Evolutionary conservation across 129 eudicot genomes (phyloP), one percentile per base, ranked within the genome.

Genomic region (carrot (Daucus carota)): DNA sequence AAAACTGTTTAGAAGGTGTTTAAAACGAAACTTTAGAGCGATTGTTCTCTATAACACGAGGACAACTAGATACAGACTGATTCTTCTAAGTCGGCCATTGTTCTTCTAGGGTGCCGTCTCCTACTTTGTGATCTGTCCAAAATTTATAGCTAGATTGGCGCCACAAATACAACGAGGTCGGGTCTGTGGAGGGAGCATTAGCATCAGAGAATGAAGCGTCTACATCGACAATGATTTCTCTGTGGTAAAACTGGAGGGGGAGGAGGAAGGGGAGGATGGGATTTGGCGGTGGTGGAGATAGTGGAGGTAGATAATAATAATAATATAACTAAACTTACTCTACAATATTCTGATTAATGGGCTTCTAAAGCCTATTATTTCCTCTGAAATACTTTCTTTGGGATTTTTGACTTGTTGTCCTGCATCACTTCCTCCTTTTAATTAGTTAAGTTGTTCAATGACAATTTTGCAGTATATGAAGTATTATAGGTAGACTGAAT

Each of bases 21-120:
- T 79, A 84, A 75, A 87, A 90, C 34, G 96, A 90, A 62, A 90
- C 90, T n/a, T n/a, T n/a, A 26, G 75, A 74, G 24, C 74, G 74
- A 41, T 11, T 70, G 20, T 40, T 70, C 26, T 70, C 70, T 18
- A 28, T 31, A 63, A 13, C 0, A 57, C 65, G 65, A 57, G 65
- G 65, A 24, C 65, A 31, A 1, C 96, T 83, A 86, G 70, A 29
- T 9, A 41, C 40, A 36, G 2, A 87, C 34, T 88, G 90, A 62
- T 86, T 87, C 44, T 40, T 67, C 74, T n/a, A 20, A 65, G 20
- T 67, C 62, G 28, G 52, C 50, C 46, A 17, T 76, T 18, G 17
- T 48, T 13, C 74, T 47, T 60, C 62, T 63, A 10, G 40, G 24
- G 40, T 46, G 32, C 22, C 75, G 18, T 63, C 80, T 22, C 76